phyloP scores from a whole-genome alignment of 441 rosid genomes.

The Erysimum cheiri region DNA sequence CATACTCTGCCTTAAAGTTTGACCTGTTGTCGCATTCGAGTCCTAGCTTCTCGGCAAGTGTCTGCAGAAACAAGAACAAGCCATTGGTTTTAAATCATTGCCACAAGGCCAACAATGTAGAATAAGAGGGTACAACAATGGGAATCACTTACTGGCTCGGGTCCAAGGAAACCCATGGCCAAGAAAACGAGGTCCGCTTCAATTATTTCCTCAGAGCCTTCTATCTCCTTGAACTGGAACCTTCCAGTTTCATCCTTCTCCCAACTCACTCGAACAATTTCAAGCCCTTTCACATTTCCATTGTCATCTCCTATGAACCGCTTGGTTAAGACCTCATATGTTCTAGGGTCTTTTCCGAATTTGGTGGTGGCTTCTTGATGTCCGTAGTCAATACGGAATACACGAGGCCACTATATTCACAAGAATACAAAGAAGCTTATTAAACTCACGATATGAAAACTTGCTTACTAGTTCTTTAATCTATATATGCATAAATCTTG shows the following conservation, averaged over 20 bases:
- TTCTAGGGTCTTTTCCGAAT: constrained; percentile 95
- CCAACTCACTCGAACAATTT: constrained; percentile 78
- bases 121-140: background rate
- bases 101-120: background rate
- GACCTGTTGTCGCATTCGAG: constrained; percentile 85
- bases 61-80: constrained; percentile 50
- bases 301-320: constrained; percentile 89
- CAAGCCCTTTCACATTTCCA: constrained; percentile 89
- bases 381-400: constrained; percentile 96
- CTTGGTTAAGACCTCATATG: constrained; percentile 93
- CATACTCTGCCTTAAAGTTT: constrained; percentile 95
- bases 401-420: constrained; percentile 89
- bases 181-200: constrained; percentile 91
- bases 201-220: constrained; percentile 86
- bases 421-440: constrained; percentile 21
- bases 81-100: background rate
- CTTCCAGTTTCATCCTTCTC: constrained; percentile 92
- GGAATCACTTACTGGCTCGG: constrained; percentile 73
- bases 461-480: background rate
- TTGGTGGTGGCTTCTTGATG: constrained; percentile 95
- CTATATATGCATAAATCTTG: constrained; percentile 4
- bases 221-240: constrained; percentile 87
- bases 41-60: constrained; percentile 88
- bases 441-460: constrained; percentile 10
- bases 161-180: constrained; percentile 99